Evolutionary conservation across 2,329 filamentous ascomycete genomes (phyloP).

Genomic region (Fusarium praegraminearum): DNA sequence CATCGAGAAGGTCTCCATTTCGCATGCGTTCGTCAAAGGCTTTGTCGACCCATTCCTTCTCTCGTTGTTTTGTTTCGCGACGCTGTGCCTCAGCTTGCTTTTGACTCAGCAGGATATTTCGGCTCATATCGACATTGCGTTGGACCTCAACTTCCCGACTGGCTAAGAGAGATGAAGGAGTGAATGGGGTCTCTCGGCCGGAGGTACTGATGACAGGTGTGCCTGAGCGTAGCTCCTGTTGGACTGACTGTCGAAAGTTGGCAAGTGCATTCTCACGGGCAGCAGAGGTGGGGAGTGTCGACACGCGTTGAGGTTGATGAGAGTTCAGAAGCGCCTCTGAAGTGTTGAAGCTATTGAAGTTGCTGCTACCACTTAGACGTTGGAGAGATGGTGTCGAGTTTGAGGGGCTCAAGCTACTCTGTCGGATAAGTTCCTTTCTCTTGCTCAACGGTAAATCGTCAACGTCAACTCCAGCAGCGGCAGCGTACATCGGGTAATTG

Average conservation of each 20-base stretch:
- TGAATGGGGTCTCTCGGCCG: constrained; percentile 57
- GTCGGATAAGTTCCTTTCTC: constrained; percentile 71
- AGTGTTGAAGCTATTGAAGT: constrained; percentile 48
- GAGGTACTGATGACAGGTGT: constrained; percentile 51
- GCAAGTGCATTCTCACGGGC: constrained; percentile 71
- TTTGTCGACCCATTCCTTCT: constrained; percentile 69
- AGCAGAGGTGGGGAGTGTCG: constrained; percentile 56
- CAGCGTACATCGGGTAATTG: constrained; percentile 52
- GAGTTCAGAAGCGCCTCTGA: constrained; percentile 60
- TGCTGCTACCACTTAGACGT: constrained; percentile 46
- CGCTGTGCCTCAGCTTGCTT: constrained; percentile 72
- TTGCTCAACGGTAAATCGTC: constrained; percentile 81
- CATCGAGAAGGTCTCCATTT: constrained; percentile 77
- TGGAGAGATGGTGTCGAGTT: constrained; percentile 44
- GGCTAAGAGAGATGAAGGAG: constrained; percentile 50
- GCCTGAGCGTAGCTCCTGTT: constrained; percentile 67
- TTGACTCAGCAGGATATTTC: constrained; percentile 69
- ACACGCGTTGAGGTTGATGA: constrained; percentile 65
- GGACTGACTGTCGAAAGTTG: constrained; percentile 74
- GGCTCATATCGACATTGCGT: constrained; percentile 65
- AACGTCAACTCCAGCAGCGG: constrained; percentile 57
- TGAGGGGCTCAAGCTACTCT: constrained; percentile 57
- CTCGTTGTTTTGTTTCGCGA: constrained; percentile 68
- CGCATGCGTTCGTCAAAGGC: constrained; percentile 82
- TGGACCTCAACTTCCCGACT: constrained; percentile 58